Evolutionary conservation across 192 early-diverging fungal genomes (phyloP).

Genomic region (Podochytrium sp.): DNA sequence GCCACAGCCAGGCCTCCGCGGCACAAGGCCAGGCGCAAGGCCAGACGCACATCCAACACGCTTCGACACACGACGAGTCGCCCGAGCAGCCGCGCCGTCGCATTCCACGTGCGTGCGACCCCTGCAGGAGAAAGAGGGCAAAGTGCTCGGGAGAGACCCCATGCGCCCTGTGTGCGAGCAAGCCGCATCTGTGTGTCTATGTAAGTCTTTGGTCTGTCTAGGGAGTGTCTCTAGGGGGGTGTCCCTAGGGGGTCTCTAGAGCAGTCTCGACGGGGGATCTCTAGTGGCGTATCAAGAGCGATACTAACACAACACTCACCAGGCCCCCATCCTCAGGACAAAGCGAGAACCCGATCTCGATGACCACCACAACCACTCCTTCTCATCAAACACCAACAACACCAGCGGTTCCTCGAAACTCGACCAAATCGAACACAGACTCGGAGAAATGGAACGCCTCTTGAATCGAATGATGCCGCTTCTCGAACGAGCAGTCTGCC

Average conservation of each 20-base stretch:
- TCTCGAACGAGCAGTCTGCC: neutral
- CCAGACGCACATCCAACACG: neutral
- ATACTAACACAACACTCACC: neutral
- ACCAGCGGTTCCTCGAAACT: neutral
- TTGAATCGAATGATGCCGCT: neutral
- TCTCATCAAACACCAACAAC: neutral
- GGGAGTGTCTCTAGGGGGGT: neutral
- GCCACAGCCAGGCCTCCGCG: conserved; percentile 1
- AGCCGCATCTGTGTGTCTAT: conserved; percentile 29
- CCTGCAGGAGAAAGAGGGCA: conserved; percentile 27
- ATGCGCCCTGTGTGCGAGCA: conserved; percentile 9
- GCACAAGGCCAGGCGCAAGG: neutral
- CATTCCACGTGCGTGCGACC: conserved; percentile 29
- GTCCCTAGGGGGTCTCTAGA: neutral
- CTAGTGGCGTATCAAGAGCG: neutral
- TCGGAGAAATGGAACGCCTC: neutral
- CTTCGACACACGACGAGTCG: neutral
- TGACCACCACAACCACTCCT: neutral
- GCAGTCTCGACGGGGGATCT: neutral
- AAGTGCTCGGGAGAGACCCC: conserved; percentile 30
- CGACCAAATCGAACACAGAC: neutral
- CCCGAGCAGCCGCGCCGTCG: neutral
- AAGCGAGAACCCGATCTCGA: neutral
- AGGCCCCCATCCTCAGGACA: neutral
- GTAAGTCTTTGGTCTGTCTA: conserved; percentile 5